Evolutionary conservation across 2,329 filamentous ascomycete genomes (phyloP).

Genomic region (Phaeosphaeriaceae sp.): DNA sequence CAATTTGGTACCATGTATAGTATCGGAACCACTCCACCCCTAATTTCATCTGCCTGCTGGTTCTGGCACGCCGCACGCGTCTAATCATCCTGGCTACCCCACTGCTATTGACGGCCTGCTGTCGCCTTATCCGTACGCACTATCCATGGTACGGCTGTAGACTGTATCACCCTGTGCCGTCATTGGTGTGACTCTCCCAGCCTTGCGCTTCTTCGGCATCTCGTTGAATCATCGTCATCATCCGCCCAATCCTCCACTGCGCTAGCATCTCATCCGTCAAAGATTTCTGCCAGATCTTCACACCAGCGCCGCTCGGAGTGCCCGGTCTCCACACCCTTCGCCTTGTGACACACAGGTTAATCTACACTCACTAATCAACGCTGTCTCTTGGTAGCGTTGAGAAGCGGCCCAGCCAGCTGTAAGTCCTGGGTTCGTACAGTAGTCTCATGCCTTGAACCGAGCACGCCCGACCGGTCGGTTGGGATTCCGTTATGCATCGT

Average conservation of each 20-base stretch:
- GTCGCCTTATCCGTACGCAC: background rate
- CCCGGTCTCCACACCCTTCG: slow-evolving; percentile 28
- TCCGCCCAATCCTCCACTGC: slow-evolving; percentile 1
- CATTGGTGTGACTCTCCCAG: background rate
- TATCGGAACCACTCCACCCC: too few relatives aligned
- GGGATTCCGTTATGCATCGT: slow-evolving; percentile 34
- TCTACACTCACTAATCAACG: slow-evolving; percentile 34
- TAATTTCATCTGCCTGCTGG: slow-evolving; percentile 27
- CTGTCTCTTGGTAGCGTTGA: slow-evolving; percentile 21
- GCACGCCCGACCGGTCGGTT: slow-evolving; percentile 42
- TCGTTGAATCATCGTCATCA: background rate
- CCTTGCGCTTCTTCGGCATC: background rate
- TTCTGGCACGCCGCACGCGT: slow-evolving; percentile 21
- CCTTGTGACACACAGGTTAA: slow-evolving; percentile 35
- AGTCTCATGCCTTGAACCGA: slow-evolving; percentile 32
- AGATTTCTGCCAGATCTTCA: slow-evolving; percentile 18
- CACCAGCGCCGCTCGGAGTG: slow-evolving; percentile 27
- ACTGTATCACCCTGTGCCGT: background rate
- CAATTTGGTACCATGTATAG: too few relatives aligned
- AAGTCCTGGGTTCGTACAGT: slow-evolving; percentile 24
- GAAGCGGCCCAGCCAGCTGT: slow-evolving; percentile 21
- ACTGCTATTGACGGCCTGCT: too few relatives aligned
- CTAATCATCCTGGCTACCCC: slow-evolving; percentile 13
- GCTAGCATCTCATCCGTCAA: slow-evolving; percentile 30
- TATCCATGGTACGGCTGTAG: too few relatives aligned